Percentiles rank a stretch among this genome's conserved stretches.
These are phyloP conservation scores for Inga laurina DNA, from an alignment of 306 rosid genomes.

Conservation along the genomic window DNA sequence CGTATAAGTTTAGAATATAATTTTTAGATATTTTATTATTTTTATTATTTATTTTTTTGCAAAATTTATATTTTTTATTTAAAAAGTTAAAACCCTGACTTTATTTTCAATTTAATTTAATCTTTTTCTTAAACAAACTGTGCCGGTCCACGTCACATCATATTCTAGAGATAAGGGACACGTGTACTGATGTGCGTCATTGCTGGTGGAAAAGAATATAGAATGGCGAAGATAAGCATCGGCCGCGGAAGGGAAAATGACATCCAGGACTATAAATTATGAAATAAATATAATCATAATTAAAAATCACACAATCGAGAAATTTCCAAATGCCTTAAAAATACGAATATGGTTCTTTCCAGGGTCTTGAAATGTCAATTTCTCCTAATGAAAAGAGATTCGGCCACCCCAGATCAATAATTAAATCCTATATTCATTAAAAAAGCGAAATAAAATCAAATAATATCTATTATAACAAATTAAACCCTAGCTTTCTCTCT, in stretches of 20 bases:
- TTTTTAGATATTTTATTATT: no score
- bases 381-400: conserved; percentile 11
- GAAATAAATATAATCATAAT: no score
- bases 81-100: no score
- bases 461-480: neutral
- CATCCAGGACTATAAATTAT: neutral
- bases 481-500: conserved; percentile 45
- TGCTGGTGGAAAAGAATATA: conserved; percentile 24
- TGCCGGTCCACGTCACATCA: neutral
- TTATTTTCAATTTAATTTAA: no score
- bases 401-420: conserved; percentile 31
- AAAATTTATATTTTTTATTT: no score
- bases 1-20: no score
- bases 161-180: neutral
- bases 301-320: no score
- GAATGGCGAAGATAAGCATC: neutral
- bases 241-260: neutral
- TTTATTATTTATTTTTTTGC: no score
- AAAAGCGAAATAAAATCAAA: neutral
- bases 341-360: no score
- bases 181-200: neutral
- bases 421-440: neutral
- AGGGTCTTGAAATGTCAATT: neutral
- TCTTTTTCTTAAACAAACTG: neutral
- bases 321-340: no score